Base-by-base conservation (phyloP, 768 basidiomycete genomes). In the Mycena crocata region DNA sequence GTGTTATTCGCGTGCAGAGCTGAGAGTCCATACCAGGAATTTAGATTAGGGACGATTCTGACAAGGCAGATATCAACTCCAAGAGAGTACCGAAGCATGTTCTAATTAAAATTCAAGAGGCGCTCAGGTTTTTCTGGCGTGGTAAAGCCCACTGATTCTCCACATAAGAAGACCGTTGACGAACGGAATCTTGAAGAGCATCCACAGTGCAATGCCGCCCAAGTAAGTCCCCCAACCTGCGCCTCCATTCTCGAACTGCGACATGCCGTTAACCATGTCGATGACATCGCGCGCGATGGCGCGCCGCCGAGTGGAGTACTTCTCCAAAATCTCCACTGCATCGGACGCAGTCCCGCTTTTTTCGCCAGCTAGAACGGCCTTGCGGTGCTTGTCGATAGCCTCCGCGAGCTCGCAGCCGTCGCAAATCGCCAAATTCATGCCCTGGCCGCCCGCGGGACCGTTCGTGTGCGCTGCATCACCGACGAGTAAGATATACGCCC, bases 381-480 rank as follows among this genome's bases (percentile, higher is more conserved):
- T 42, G 39, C 59, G 59, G 51, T 80, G 80, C 34, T 74, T 75
- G 28, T 71, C 69, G 32, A 85, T 66, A 6, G 65, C 76, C 19
- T 77, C 77, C 9, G 78, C 84, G 7, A 83, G 75, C 48, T 74
- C 73, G 10, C 81, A 54, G 5, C 78, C 82, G 60, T 85, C 84
- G 30, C 82, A 77, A 17, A 85, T 68, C 5, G 83, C 82, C 31
- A 85, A 74, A 63, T 84, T 85, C 83, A 85, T 83, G 12, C 84
- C 84, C 59, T 84, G 84, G 5, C 84, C 84, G 4, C 84, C 84
- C 5, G 75, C 77, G 19, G 83, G 64, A 23, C 50, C 39, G 17
- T 62, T 50, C 23, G 45, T 44, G 32, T 75, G 80, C 50, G 83
- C 84, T 5, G 84, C 82, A 52, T 85, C 83, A 2, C 84, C 84